Conservation (phyloP, 2,329 filamentous ascomycete genomes). For the Metarhizium rileyi region DNA sequence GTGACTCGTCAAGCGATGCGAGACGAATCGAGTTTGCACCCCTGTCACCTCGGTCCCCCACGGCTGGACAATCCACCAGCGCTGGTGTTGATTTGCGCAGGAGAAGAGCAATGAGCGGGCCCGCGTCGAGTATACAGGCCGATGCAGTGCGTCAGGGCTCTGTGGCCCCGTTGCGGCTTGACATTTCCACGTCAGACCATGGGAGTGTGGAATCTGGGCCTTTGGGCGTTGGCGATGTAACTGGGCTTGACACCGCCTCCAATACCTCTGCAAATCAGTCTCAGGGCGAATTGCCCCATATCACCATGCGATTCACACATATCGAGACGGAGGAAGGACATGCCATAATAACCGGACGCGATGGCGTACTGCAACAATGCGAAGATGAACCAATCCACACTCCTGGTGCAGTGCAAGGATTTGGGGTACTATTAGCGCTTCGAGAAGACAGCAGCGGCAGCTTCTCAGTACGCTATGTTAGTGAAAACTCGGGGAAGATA, state of each 20-base stretch:
- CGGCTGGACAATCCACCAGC: constrained; percentile 1
- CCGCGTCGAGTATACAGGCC: constrained; percentile 35
- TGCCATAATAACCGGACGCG: constrained; percentile 70
- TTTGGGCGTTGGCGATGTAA: not conserved
- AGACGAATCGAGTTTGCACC: constrained; percentile 18
- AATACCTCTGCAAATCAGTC: constrained; percentile 14
- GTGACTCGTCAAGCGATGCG: constrained; percentile 19
- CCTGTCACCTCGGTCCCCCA: constrained; percentile 14
- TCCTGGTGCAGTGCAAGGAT: constrained; percentile 71
- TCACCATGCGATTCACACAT: constrained; percentile 72
- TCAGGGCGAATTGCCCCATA: constrained; percentile 32
- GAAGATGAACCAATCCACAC: constrained; percentile 89
- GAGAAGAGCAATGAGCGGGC: constrained; percentile 26
- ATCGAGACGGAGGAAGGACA: constrained; percentile 68
- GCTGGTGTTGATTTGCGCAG: constrained; percentile 14
- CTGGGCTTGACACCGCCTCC: constrained; percentile 9
- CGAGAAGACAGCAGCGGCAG: constrained; percentile 59
- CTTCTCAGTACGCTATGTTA: constrained; percentile 62
- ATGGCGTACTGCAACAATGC: constrained; percentile 65
- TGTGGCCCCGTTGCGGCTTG: constrained; percentile 23
- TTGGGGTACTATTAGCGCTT: constrained; percentile 67
- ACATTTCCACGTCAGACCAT: constrained; percentile 21
- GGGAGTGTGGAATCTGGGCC: constrained; percentile 21
- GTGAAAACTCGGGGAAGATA: constrained; percentile 68
- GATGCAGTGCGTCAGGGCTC: constrained; percentile 31